Percentiles rank a stretch among this genome's conserved stretches.
Evolutionary conservation across 306 rosid genomes (phyloP).

Genomic region (Pterocarpus macrocarpus): DNA sequence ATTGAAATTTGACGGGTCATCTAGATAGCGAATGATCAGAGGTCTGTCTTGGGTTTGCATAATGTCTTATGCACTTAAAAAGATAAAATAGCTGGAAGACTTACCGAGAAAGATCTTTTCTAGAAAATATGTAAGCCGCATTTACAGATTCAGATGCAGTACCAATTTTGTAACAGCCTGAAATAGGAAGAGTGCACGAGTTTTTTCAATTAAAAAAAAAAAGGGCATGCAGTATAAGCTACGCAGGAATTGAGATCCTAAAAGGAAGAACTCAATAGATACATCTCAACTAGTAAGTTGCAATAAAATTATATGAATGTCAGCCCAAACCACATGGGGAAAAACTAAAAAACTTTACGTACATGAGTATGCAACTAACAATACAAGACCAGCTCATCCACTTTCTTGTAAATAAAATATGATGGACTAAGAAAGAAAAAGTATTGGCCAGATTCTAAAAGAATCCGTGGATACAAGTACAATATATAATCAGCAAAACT

Average conservation of each 20-base stretch:
- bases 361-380: conserved; percentile 26
- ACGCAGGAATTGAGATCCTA: conserved; percentile 25
- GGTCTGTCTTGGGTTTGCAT: conserved; percentile 23
- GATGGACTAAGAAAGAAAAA: conserved; percentile 21
- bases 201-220: conserved; percentile 23
- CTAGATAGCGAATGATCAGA: conserved; percentile 6
- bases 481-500: conserved; percentile 35
- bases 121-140: conserved; percentile 81
- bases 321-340: conserved; percentile 26
- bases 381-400: conserved; percentile 27
- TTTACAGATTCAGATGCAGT: conserved; percentile 71
- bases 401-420: conserved; percentile 28
- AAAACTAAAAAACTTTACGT: neutral
- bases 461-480: conserved; percentile 21
- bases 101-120: conserved; percentile 88
- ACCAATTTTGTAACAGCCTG: conserved; percentile 73
- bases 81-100: conserved; percentile 35
- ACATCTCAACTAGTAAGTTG: conserved; percentile 33
- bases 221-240: conserved; percentile 14
- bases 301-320: conserved; percentile 20
- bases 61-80: conserved; percentile 31
- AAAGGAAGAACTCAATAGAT: conserved; percentile 26
- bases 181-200: conserved; percentile 51
- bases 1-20: conserved; percentile 17
- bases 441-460: neutral